Evolutionary conservation across 176 grass and related monocot genomes (phyloP).

Genomic region (Zizania latifolia): DNA sequence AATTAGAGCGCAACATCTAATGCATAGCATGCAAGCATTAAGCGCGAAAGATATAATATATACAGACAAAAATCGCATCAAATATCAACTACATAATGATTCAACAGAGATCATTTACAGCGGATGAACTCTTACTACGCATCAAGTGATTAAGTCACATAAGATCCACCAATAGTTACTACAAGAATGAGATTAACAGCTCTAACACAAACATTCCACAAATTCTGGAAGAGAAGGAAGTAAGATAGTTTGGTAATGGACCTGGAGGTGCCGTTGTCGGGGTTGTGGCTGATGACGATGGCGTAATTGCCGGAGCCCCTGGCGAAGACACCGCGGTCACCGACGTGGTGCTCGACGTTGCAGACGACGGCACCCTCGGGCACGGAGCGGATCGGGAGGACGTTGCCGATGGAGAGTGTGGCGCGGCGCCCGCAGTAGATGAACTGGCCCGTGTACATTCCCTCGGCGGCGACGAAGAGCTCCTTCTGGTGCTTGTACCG

Average conservation of each 20-base stretch:
- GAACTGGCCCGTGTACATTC: conserved; percentile 93
- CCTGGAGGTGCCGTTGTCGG: conserved; percentile 87
- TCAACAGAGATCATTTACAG: not conserved
- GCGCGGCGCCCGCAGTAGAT: conserved; percentile 94
- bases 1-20: too few relatives aligned
- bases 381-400: conserved; percentile 63
- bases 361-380: conserved; percentile 88
- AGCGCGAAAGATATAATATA: not conserved
- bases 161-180: not conserved
- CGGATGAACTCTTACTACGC: not conserved
- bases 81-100: not conserved
- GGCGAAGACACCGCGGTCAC: conserved; percentile 79
- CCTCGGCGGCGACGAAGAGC: conserved; percentile 86
- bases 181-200: not conserved
- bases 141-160: not conserved
- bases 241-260: not conserved
- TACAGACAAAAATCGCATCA: not conserved
- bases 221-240: not conserved
- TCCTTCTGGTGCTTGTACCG: conserved; percentile 97
- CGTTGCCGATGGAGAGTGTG: conserved; percentile 73
- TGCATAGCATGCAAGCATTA: not conserved
- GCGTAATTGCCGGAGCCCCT: conserved; percentile 77
- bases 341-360: conserved; percentile 93
- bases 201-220: not conserved
- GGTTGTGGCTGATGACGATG: conserved; percentile 91